phyloP scores from a whole-genome alignment of 1,284 basidiomycete species.

The Ganoderma lingzhi region DNA sequence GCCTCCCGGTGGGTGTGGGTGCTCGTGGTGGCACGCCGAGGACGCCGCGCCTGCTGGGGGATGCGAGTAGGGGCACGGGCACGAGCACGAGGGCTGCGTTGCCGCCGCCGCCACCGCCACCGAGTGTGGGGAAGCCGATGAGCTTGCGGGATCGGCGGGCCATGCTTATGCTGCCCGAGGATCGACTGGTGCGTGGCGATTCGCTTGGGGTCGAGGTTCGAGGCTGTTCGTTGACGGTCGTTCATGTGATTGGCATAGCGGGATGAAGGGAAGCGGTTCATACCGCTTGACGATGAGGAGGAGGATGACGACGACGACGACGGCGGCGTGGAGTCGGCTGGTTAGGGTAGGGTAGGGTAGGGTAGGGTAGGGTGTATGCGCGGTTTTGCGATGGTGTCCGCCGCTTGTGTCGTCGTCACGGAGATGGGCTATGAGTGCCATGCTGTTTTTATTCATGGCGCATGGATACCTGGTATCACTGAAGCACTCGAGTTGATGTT shows the following conservation, averaged over 20 bases:
- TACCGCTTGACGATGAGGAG: slow-evolving; percentile 35
- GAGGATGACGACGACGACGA: slow-evolving; percentile 16
- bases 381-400: background rate
- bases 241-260: slow-evolving; percentile 22
- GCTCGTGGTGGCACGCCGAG: background rate
- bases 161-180: slow-evolving; percentile 25
- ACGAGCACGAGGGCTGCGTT: background rate
- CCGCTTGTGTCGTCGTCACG: background rate
- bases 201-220: background rate
- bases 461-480: no score
- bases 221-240: background rate
- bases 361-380: slow-evolving; percentile 2
- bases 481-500: no score
- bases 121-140: slow-evolving; percentile 33
- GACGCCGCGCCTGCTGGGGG: background rate
- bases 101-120: background rate
- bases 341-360: background rate
- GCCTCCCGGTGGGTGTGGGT: background rate
- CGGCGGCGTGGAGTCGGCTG: background rate
- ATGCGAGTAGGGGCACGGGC: background rate
- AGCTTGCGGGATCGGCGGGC: slow-evolving; percentile 39
- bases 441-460: no score
- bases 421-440: no score
- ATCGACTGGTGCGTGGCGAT: slow-evolving; percentile 27
- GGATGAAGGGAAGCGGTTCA: slow-evolving; percentile 39